These are phyloP conservation scores for Cyclocybe aegerita DNA, from an alignment of 768 basidiomycete genomes.

Conservation along the genomic window DNA sequence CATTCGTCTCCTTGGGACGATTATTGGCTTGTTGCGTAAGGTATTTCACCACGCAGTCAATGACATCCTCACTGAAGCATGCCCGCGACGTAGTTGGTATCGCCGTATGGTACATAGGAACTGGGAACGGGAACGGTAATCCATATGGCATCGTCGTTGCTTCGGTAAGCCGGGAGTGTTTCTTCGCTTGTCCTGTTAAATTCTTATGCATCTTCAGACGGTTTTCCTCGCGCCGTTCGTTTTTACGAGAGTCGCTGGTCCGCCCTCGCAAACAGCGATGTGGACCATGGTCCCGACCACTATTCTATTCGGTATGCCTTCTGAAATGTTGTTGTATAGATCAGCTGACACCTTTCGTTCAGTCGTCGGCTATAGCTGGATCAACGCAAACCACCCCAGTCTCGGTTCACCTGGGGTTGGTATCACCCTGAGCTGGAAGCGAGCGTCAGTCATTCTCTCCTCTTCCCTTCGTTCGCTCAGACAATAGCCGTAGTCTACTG, in stretches of 20 bases:
- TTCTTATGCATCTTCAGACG: conserved; percentile 21
- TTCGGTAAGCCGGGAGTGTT: conserved; percentile 26
- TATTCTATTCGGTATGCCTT: conserved; percentile 32
- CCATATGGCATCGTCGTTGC: conserved; percentile 42
- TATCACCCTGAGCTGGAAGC: conserved; percentile 38
- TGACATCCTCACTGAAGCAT: neutral
- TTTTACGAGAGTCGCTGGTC: conserved; percentile 31
- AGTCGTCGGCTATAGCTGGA: conserved; percentile 45
- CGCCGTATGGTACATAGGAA: conserved; percentile 44
- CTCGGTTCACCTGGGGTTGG: conserved; percentile 34
- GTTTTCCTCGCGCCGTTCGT: conserved; percentile 34
- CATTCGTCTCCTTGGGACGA: conserved; percentile 31
- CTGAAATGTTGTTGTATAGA: neutral
- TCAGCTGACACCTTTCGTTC: neutral
- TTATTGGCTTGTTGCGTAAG: conserved; percentile 33
- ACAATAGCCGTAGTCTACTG: conserved; percentile 27
- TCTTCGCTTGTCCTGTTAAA: neutral
- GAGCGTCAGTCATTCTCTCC: conserved; percentile 30
- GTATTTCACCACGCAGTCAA: conserved; percentile 1
- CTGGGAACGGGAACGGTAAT: conserved; percentile 36
- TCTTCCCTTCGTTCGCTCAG: neutral
- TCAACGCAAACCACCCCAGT: conserved; percentile 30
- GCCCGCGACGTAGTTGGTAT: conserved; percentile 28
- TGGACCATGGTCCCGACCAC: conserved; percentile 41
- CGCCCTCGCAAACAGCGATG: conserved; percentile 32